Evolutionary conservation across 1,284 basidiomycete species (phyloP), one percentile per base, ranked within the genome.

Genomic region (Caloboletus inedulis): DNA sequence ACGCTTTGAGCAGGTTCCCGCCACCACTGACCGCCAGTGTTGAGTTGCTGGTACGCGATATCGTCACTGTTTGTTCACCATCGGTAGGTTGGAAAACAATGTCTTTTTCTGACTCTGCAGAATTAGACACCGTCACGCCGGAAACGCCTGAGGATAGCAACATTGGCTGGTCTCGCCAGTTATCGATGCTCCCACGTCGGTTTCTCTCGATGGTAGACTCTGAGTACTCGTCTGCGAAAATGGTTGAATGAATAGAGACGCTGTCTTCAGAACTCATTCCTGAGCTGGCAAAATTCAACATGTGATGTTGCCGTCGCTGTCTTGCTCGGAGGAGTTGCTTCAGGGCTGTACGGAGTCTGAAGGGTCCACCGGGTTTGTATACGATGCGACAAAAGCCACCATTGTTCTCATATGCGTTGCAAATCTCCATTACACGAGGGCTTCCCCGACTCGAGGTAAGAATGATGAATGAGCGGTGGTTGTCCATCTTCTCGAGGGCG

Each of bases 281-380:
- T n/a, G 55, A 47, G 45, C 37, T 53, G n/a, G 51, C 29, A 14
- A 55, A 59, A 33, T 47, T 59, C 14, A 53, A 42, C 1, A 56
- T 49, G 39, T 65, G 70, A 27, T 65, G 58, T 40, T 59, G 69
- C 48, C 54, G 68, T 34, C 69, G 64, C 25, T 72, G 69, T 43
- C 58, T 53, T 58, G 83, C 80, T 59, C 89, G 82, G 23, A 91
- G 64, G 59, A 85, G 85, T n/a, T 87, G 79, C 63, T 84, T 84
- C 48, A 96, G 74, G 6, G 85, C 80, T 14, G 78, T 68, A 33
- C 85, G 80, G 49, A 97, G 75, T 30, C 87, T 83, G 45, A 82
- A 82, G 0, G 94, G 94, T 1, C 94, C 93, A 27, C 86, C 85
- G 3, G 94, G 94, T 69, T 98, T 98, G 78, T 89, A 91, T 21